These are phyloP conservation scores for Solanum raphanifolium DNA, from an alignment of 257 asterid species.

Conservation along the genomic window DNA sequence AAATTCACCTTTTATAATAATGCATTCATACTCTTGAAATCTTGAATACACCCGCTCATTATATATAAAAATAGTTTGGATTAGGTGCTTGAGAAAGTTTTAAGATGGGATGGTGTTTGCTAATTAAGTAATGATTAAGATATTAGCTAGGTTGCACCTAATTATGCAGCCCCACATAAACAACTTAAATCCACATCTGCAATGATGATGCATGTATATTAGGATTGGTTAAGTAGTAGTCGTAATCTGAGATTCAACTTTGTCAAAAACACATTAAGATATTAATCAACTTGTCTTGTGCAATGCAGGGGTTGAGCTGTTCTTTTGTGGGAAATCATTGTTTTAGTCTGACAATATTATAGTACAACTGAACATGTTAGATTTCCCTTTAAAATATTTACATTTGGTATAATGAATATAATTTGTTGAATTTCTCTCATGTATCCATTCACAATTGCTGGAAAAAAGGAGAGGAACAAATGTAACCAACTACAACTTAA, in stretches of 20 bases:
- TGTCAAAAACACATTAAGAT: not conserved
- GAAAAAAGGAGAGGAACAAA: not conserved
- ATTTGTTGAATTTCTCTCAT: not conserved
- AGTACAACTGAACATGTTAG: not conserved
- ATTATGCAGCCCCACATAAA: not conserved
- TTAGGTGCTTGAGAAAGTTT: not conserved
- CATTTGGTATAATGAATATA: not conserved
- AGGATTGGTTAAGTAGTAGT: not conserved
- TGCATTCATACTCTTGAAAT: not conserved
- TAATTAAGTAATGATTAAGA: not conserved
- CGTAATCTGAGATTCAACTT: not conserved
- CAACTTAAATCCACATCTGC: not conserved
- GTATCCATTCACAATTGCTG: not conserved
- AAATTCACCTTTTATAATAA: not conserved
- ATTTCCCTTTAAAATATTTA: not conserved
- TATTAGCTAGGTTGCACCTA: not conserved
- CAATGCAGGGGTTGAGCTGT: not conserved
- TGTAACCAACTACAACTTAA: not conserved
- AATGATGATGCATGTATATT: not conserved
- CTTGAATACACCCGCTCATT: accelerated
- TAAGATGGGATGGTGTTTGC: not conserved
- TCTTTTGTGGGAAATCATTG: not conserved
- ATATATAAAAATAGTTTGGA: not conserved
- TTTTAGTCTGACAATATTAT: not conserved
- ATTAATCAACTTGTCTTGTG: not conserved